A percentile compares a stretch with the other conserved stretches of the same genome.
Evolutionary conservation across 345 rosid genomes (phyloP).

Genomic region (Gynandropsis gynandra): DNA sequence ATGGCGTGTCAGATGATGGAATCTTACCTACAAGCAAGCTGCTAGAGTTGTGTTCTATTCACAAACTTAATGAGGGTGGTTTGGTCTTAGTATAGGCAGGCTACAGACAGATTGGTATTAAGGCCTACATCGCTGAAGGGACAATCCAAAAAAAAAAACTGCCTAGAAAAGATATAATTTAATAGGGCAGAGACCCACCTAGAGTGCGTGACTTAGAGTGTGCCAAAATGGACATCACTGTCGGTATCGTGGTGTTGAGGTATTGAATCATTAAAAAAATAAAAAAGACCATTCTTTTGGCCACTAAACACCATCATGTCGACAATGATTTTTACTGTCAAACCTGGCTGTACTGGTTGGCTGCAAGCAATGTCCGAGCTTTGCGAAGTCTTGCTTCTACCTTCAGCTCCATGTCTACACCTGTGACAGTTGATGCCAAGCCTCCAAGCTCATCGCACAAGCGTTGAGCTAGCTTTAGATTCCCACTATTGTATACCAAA

Average conservation of each 20-base stretch:
- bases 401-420: slow-evolving; percentile 88
- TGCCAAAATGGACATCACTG: too few species aligned
- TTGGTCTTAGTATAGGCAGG: too few species aligned
- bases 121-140: too few species aligned
- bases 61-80: too few species aligned
- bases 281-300: background rate
- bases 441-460: slow-evolving; percentile 82
- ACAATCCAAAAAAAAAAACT: too few species aligned
- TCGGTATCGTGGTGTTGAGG: background rate
- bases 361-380: slow-evolving; percentile 93
- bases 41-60: too few species aligned
- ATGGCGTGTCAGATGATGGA: too few species aligned
- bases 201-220: too few species aligned
- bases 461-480: slow-evolving; percentile 77
- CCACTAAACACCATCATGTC: background rate
- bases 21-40: too few species aligned
- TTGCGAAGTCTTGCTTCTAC: slow-evolving; percentile 83
- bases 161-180: too few species aligned
- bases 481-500: slow-evolving; percentile 45
- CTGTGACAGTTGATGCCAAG: slow-evolving; percentile 62
- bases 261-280: background rate
- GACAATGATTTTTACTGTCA: slow-evolving; percentile 8
- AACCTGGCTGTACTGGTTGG: slow-evolving; percentile 90
- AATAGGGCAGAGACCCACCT: too few species aligned
- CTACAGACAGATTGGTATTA: too few species aligned